Conservation (phyloP, 768 basidiomycete genomes). For the Omphalotus guepiniiformis region DNA sequence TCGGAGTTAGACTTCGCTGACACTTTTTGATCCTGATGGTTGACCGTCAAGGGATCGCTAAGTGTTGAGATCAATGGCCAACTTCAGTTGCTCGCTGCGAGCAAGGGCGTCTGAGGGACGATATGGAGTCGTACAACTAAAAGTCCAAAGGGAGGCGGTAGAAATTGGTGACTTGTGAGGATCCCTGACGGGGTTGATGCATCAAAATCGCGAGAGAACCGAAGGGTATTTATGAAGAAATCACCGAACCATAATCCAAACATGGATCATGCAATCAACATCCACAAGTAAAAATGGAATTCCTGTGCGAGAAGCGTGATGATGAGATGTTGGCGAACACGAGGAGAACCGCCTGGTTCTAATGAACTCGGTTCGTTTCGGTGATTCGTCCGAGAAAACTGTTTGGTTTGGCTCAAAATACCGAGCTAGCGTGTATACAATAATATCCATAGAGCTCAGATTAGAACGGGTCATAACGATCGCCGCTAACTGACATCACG, state of each 20-base stretch:
- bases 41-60: background rate
- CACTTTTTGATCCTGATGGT: background rate
- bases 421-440: too few species aligned
- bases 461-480: too few species aligned
- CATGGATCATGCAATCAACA: slow-evolving; percentile 5
- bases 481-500: too few species aligned
- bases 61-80: background rate
- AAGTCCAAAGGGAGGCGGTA: background rate
- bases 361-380: too few species aligned
- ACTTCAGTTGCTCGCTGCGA: background rate
- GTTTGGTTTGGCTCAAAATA: too few species aligned
- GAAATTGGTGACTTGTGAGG: background rate
- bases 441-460: too few species aligned
- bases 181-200: slow-evolving; percentile 9
- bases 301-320: slow-evolving; percentile 11
- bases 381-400: too few species aligned
- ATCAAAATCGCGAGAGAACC: slow-evolving; percentile 7
- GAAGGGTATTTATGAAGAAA: slow-evolving; percentile 9
- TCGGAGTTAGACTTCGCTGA: too few species aligned
- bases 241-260: slow-evolving; percentile 7
- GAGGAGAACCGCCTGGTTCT: too few species aligned
- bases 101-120: background rate
- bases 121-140: background rate
- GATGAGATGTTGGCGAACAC: slow-evolving; percentile 9
- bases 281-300: slow-evolving; percentile 8